Conservation (phyloP, 2,329 filamentous ascomycete species). For the Epichloe festucae region DNA sequence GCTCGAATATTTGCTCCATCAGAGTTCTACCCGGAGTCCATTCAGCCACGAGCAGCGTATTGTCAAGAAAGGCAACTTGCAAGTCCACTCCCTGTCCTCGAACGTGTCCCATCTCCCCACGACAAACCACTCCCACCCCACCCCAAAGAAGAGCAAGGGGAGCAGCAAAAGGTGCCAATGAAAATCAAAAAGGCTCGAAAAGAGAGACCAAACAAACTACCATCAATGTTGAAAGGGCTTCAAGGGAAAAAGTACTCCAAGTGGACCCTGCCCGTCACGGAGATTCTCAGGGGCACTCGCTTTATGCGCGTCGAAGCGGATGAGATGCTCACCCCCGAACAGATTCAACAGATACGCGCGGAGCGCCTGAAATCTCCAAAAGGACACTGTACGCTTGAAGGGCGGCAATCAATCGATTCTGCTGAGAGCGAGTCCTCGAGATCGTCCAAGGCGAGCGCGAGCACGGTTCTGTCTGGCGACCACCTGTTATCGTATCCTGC, state of each 20-base stretch:
- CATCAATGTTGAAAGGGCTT: background rate
- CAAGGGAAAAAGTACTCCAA: conserved; percentile 19
- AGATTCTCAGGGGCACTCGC: conserved; percentile 39
- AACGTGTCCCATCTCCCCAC: background rate
- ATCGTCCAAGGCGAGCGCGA: background rate
- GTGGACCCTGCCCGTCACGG: conserved; percentile 43
- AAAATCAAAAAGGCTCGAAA: background rate
- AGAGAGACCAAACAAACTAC: background rate
- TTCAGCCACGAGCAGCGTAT: background rate
- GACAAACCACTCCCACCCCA: conserved; percentile 3
- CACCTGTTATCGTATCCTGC: background rate
- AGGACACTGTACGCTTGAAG: background rate
- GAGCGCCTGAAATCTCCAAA: background rate
- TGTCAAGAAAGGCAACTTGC: background rate
- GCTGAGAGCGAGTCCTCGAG: background rate
- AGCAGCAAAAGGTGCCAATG: too few relatives aligned
- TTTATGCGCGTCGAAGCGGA: conserved; percentile 44
- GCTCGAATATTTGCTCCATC: conserved; percentile 4
- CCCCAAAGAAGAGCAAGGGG: conserved; percentile 11
- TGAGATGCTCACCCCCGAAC: conserved; percentile 29
- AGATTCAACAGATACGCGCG: background rate
- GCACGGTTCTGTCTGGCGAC: background rate
- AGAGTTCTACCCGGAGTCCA: background rate
- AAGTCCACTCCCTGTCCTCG: background rate
- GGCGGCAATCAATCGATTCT: conserved; percentile 2